These are phyloP conservation scores for Hygrocybe coccinea DNA, from an alignment of 768 basidiomycete species.

Conservation along the genomic window DNA sequence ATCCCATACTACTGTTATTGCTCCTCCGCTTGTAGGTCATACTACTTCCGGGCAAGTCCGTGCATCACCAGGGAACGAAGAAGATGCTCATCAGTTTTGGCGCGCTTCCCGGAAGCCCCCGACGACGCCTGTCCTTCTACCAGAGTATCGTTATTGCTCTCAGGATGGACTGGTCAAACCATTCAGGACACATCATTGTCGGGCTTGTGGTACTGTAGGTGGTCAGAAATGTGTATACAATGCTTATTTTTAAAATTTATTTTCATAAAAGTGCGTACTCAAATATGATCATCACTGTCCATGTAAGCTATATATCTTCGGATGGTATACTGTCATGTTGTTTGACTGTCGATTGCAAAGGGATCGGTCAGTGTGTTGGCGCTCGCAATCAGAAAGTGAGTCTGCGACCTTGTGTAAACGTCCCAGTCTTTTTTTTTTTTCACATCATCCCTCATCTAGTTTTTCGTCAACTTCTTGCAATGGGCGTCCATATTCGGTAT, in stretches of 20 bases:
- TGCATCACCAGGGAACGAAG: neutral
- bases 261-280: slow-evolving; percentile 60
- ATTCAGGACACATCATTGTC: slow-evolving; percentile 72
- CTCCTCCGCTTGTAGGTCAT: neutral
- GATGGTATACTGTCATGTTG: neutral
- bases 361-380: slow-evolving; percentile 94
- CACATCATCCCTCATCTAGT: slow-evolving; percentile 39
- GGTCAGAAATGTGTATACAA: neutral
- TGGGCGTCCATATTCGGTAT: slow-evolving; percentile 56
- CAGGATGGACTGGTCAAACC: slow-evolving; percentile 68
- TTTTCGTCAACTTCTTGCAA: slow-evolving; percentile 77
- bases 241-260: slow-evolving; percentile 5
- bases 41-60: neutral
- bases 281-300: slow-evolving; percentile 90
- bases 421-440: neutral
- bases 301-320: slow-evolving; percentile 43
- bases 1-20: neutral
- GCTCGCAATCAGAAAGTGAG: slow-evolving; percentile 83
- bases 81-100: slow-evolving; percentile 5
- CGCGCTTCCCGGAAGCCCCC: slow-evolving; percentile 33
- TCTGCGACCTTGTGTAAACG: neutral
- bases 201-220: slow-evolving; percentile 75
- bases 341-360: slow-evolving; percentile 29
- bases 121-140: slow-evolving; percentile 44
- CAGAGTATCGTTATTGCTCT: slow-evolving; percentile 63